Percentiles rank a stretch among this genome's conserved stretches.
phyloP scores from a whole-genome alignment of 257 asterid species.

The Solanum chiquidenum region DNA sequence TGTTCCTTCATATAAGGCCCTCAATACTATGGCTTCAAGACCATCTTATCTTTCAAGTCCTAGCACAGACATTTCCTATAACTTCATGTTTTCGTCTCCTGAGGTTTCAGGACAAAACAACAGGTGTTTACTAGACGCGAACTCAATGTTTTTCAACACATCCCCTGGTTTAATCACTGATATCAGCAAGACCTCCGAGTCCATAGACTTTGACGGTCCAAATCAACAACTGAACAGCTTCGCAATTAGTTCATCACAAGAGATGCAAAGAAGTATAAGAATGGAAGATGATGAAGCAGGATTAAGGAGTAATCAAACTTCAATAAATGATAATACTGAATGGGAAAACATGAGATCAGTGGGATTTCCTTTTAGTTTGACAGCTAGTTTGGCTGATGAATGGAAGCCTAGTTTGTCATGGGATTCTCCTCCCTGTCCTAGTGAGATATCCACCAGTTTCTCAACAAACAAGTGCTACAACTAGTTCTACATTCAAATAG shows the following conservation, averaged over 20 bases:
- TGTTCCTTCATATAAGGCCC: conserved; percentile 5
- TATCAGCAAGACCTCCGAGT: background rate
- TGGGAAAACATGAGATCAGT: conserved; percentile 30
- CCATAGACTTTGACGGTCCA: background rate
- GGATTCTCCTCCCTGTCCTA: conserved; percentile 75
- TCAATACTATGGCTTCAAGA: conserved; percentile 4
- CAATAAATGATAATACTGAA: background rate
- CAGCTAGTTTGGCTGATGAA: conserved; percentile 24
- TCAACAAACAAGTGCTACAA: conserved; percentile 52
- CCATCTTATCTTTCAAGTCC: conserved; percentile 2
- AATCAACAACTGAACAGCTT: conserved; percentile 27
- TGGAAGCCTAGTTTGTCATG: conserved; percentile 53
- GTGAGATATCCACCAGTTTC: conserved; percentile 42
- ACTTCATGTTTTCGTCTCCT: conserved; percentile 7
- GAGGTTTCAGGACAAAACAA: conserved; percentile 4
- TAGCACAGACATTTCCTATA: conserved; percentile 1
- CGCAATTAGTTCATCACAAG: conserved; percentile 24
- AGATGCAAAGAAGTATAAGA: conserved; percentile 16
- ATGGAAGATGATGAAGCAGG: conserved; percentile 4
- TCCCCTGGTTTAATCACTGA: conserved; percentile 35
- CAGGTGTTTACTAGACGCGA: conserved; percentile 18
- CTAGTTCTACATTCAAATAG: background rate
- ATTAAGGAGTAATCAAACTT: background rate
- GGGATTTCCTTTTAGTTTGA: conserved; percentile 22
- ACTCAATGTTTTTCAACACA: conserved; percentile 48